phyloP scores from a whole-genome alignment of 83 land plant genomes.

The Picea engelmannii region DNA sequence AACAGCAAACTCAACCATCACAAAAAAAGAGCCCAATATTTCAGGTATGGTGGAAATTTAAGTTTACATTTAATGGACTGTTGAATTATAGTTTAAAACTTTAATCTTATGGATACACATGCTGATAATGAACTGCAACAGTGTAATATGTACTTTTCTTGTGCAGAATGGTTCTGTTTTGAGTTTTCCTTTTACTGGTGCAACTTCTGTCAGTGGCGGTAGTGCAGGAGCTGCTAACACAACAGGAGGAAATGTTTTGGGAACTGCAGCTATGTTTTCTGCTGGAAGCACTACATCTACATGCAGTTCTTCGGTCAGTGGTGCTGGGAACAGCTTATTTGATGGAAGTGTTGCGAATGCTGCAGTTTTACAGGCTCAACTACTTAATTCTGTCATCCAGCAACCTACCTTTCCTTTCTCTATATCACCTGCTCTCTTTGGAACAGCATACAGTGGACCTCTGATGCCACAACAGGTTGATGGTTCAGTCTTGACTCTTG shows the following conservation, averaged over 20 bases:
- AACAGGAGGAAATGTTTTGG: neutral
- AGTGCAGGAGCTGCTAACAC: neutral
- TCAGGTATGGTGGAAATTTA: neutral
- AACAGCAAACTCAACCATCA: neutral
- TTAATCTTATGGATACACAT: too few relatives aligned
- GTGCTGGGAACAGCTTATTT: neutral
- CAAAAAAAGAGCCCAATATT: neutral
- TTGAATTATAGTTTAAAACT: too few relatives aligned
- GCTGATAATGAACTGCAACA: neutral
- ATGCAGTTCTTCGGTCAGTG: neutral
- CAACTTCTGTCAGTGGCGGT: neutral
- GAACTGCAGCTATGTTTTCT: slow-evolving; percentile 7
- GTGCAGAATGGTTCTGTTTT: slow-evolving; percentile 7
- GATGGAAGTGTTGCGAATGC: neutral
- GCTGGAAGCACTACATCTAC: too few relatives aligned
- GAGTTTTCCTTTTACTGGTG: slow-evolving; percentile 2
- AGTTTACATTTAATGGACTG: neutral
- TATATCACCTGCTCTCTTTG: slow-evolving; percentile 2
- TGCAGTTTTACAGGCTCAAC: slow-evolving; percentile 6
- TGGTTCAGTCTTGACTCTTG: neutral
- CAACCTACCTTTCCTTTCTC: slow-evolving; percentile 4
- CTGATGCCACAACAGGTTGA: neutral
- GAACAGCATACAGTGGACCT: neutral
- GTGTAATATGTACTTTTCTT: neutral
- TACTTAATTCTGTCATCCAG: neutral